A percentile compares a stretch with the other conserved stretches of the same genome.
phyloP scores from a whole-genome alignment of 768 basidiomycete genomes.

The Holtermanniella nyarrowii region DNA sequence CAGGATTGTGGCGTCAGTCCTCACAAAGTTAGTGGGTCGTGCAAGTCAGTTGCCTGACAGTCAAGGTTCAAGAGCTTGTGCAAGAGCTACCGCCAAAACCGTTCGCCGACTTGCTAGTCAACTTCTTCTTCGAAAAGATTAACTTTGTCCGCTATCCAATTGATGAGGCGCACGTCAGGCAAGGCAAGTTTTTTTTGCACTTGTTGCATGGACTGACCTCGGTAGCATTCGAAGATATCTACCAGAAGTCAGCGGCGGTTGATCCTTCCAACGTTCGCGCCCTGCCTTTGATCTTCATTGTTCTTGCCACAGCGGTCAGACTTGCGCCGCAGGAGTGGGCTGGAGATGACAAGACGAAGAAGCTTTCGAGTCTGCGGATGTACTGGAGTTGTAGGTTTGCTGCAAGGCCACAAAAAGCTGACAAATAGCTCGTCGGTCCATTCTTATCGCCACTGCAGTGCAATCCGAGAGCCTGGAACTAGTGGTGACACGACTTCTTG shows the following conservation, averaged over 20 bases:
- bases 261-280: slow-evolving; percentile 32
- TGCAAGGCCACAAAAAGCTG: slow-evolving; percentile 1
- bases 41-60: slow-evolving; percentile 79
- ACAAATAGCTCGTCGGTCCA: slow-evolving; percentile 64
- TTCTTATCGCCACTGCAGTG: slow-evolving; percentile 84
- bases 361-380: slow-evolving; percentile 74
- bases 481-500: slow-evolving; percentile 79
- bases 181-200: slow-evolving; percentile 1
- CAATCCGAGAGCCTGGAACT: slow-evolving; percentile 87
- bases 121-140: slow-evolving; percentile 54
- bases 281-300: slow-evolving; percentile 83
- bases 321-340: slow-evolving; percentile 75
- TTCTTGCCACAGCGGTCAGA: slow-evolving; percentile 74
- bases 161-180: slow-evolving; percentile 68
- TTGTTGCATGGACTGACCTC: no score
- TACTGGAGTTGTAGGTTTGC: slow-evolving; percentile 85
- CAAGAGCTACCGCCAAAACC: slow-evolving; percentile 69
- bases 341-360: slow-evolving; percentile 63
- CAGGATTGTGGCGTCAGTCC: slow-evolving; percentile 88
- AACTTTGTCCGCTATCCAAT: slow-evolving; percentile 91
- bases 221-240: slow-evolving; percentile 52
- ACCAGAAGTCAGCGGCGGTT: slow-evolving; percentile 41
- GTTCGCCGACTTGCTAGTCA: slow-evolving; percentile 62
- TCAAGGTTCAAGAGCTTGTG: slow-evolving; percentile 81
- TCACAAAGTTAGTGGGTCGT: slow-evolving; percentile 62